A percentile compares a stretch with the other conserved stretches of the same genome.
Conservation (phyloP, 768 basidiomycete genomes). For the Hericium rajendrae region DNA sequence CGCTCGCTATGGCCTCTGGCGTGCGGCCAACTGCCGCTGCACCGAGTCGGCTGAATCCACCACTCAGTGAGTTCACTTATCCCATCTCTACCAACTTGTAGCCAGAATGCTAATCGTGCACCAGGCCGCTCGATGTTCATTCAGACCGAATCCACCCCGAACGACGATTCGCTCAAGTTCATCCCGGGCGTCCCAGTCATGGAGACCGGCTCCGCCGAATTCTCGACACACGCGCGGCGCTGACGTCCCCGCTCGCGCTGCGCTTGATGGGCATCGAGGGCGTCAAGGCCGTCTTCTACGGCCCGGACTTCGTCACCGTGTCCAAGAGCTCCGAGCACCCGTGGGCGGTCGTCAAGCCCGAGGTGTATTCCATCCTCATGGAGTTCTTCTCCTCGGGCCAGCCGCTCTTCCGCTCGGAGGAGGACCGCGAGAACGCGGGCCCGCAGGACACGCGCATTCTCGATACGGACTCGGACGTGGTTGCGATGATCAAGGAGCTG, state of each 20-base stretch:
- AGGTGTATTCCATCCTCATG: slow-evolving; percentile 94
- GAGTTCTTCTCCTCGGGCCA: slow-evolving; percentile 93
- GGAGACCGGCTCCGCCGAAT: slow-evolving; percentile 85
- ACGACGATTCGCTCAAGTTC: slow-evolving; percentile 96
- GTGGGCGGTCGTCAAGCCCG: slow-evolving; percentile 92
- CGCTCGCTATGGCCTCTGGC: slow-evolving; percentile 3
- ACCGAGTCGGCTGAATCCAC: slow-evolving; percentile 10
- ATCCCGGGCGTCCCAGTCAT: slow-evolving; percentile 89
- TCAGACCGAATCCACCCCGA: slow-evolving; percentile 95
- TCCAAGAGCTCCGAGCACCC: slow-evolving; percentile 79
- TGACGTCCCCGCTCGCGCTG: slow-evolving; percentile 90
- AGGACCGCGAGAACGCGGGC: slow-evolving; percentile 72
- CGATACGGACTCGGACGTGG: slow-evolving; percentile 91
- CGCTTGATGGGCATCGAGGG: slow-evolving; percentile 93
- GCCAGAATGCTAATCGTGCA: background rate
- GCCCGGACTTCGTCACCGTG: slow-evolving; percentile 96
- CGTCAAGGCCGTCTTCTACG: slow-evolving; percentile 83
- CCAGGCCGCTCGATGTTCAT: slow-evolving; percentile 91
- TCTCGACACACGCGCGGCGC: slow-evolving; percentile 82
- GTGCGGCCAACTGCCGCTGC: slow-evolving; percentile 4
- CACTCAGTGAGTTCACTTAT: slow-evolving; percentile 25
- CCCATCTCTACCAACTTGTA: background rate
- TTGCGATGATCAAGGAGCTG: slow-evolving; percentile 98
- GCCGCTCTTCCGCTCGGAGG: slow-evolving; percentile 75
- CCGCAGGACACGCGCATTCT: slow-evolving; percentile 91